Conservation (phyloP, 129 eudicot genomes). For the Centrapalus pauciflorus region DNA sequence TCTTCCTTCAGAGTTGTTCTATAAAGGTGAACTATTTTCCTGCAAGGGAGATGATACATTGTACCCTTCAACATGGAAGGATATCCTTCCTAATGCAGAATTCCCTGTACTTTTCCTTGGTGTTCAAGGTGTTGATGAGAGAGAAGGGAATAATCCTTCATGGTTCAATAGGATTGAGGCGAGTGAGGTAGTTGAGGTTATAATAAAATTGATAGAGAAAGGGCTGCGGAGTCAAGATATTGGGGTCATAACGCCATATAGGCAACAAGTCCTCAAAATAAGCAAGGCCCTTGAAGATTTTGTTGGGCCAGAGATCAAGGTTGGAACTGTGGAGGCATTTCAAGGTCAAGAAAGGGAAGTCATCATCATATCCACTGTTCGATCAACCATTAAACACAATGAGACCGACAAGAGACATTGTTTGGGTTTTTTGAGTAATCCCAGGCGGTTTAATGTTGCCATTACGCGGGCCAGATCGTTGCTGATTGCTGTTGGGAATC, state of each 20-base stretch:
- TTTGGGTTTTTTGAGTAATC: constrained; percentile 90
- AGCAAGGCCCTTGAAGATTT: constrained; percentile 56
- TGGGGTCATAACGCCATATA: constrained; percentile 87
- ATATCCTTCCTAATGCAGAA: constrained; percentile 53
- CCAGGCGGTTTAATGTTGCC: constrained; percentile 85
- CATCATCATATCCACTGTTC: constrained; percentile 76
- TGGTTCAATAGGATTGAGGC: constrained; percentile 95
- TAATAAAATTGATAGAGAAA: constrained; percentile 36
- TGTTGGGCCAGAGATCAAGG: constrained; percentile 47
- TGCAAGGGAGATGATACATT: constrained; percentile 47
- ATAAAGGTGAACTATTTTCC: constrained; percentile 54
- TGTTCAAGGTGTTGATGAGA: constrained; percentile 79
- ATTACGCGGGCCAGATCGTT: constrained; percentile 76
- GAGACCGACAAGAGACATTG: constrained; percentile 70
- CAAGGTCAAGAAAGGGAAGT: constrained; percentile 89
- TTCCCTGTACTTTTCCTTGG: constrained; percentile 80
- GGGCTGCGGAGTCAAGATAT: constrained; percentile 50
- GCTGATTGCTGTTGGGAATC: constrained; percentile 77
- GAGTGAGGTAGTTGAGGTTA: constrained; percentile 73
- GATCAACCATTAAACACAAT: constrained; percentile 74
- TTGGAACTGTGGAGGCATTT: constrained; percentile 87
- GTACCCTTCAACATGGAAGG: constrained; percentile 35
- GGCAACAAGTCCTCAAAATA: constrained; percentile 76
- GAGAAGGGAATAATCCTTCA: constrained; percentile 94
- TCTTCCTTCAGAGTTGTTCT: constrained; percentile 76